phyloP scores from a whole-genome alignment of 768 basidiomycete species.

The Mycena venus region DNA sequence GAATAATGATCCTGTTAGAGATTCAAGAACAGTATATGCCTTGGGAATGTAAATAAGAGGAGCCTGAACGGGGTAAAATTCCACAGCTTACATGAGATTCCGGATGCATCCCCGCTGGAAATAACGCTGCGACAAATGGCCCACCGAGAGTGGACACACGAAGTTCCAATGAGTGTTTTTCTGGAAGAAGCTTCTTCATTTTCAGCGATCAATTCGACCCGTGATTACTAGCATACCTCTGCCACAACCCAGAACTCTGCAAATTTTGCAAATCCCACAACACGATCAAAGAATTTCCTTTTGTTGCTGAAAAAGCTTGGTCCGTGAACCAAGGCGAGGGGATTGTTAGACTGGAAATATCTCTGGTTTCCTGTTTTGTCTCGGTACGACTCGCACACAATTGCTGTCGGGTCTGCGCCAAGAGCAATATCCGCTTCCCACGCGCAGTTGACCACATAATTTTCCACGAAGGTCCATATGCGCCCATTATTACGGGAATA shows the following conservation, averaged over 20 bases:
- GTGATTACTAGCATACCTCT: constrained; percentile 66
- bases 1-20: constrained; percentile 92
- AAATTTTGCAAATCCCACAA: constrained; percentile 97
- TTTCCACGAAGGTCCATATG: constrained; percentile 80
- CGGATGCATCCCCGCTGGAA: constrained; percentile 91
- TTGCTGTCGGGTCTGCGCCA: constrained; percentile 84
- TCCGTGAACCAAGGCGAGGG: constrained; percentile 85
- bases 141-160: constrained; percentile 93
- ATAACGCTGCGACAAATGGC: constrained; percentile 85
- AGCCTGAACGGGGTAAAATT: background rate
- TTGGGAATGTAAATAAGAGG: constrained; percentile 39
- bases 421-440: constrained; percentile 88
- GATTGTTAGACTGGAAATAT: constrained; percentile 64
- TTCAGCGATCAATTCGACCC: constrained; percentile 1
- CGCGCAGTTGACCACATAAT: constrained; percentile 90
- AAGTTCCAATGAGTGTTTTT: constrained; percentile 75
- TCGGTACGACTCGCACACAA: constrained; percentile 92
- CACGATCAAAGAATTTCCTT: constrained; percentile 83
- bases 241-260: constrained; percentile 96
- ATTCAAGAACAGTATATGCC: constrained; percentile 95
- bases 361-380: constrained; percentile 86
- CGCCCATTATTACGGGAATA: constrained; percentile 85
- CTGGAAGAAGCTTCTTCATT: constrained; percentile 59
- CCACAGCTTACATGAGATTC: constrained; percentile 80
- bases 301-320: constrained; percentile 76